A percentile compares a stretch with the other conserved stretches of the same genome.
Conservation (phyloP, 2,329 filamentous ascomycete genomes). For the Onygena corvina region DNA sequence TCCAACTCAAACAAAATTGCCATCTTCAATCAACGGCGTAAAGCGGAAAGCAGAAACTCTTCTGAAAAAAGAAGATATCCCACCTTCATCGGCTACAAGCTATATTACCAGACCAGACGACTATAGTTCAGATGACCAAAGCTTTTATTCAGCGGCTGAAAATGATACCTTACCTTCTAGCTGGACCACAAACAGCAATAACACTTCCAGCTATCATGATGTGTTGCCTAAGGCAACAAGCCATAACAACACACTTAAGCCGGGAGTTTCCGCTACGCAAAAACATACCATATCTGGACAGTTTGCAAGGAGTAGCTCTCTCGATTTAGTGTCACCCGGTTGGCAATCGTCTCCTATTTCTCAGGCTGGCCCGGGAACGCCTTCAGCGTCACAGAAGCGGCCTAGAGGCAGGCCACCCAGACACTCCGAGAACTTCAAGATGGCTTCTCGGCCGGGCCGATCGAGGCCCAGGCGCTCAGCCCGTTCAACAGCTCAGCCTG, state of each 20-base stretch:
- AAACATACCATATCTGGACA: neutral
- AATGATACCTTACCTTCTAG: neutral
- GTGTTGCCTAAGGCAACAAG: conserved; percentile 4
- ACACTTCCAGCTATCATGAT: neutral
- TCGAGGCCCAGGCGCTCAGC: neutral
- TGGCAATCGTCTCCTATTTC: no score
- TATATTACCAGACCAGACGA: no score
- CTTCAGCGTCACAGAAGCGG: no score
- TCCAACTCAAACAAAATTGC: neutral
- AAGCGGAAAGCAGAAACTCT: neutral
- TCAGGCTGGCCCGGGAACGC: no score
- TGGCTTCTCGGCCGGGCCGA: neutral
- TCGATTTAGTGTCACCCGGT: no score
- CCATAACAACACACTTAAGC: neutral
- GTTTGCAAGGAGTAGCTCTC: no score
- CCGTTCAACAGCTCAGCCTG: conserved; percentile 14
- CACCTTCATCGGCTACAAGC: no score
- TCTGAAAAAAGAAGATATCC: neutral
- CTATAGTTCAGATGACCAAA: neutral
- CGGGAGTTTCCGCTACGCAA: neutral
- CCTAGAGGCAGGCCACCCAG: neutral
- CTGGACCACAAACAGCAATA: conserved; percentile 6
- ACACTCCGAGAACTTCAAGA: neutral
- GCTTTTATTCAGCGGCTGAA: neutral
- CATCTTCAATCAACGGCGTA: neutral